These are phyloP conservation scores for Colletotrichum sojae DNA, from an alignment of 2,329 filamentous ascomycete species.

Conservation along the genomic window DNA sequence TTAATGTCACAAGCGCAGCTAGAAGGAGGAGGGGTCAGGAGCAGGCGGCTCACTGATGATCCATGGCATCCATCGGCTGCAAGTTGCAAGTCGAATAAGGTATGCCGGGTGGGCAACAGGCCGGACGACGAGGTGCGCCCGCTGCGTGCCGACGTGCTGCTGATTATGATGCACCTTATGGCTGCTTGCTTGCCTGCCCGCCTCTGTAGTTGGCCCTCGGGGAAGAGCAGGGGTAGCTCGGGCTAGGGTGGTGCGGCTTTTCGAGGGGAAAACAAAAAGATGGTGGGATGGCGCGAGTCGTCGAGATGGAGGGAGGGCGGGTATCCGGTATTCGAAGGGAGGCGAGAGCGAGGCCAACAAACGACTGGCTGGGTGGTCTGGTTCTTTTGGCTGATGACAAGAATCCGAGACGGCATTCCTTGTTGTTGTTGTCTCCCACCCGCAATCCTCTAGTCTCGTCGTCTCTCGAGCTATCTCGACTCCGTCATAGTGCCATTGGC, in stretches of 20 bases:
- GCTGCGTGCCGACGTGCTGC: conserved; percentile 25
- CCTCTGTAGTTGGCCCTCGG: background rate
- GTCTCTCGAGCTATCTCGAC: conserved; percentile 9
- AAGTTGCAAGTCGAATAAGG: conserved; percentile 15
- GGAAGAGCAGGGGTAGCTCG: conserved; percentile 23
- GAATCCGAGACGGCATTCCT: background rate
- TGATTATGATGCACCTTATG: background rate
- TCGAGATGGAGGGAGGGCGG: background rate
- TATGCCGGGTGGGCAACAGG: conserved; percentile 20
- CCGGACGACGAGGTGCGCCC: conserved; percentile 28
- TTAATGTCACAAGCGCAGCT: conserved; percentile 29
- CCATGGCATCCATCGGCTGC: background rate
- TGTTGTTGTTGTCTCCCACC: conserved; percentile 30
- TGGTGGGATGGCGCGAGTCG: conserved; percentile 2
- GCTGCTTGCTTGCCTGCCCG: background rate
- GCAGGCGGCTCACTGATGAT: conserved; percentile 1
- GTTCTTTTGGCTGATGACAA: background rate
- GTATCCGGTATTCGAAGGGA: background rate
- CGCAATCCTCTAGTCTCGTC: conserved; percentile 1
- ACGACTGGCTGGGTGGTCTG: background rate
- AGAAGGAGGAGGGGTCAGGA: background rate
- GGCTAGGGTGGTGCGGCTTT: conserved; percentile 15
- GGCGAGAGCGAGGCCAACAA: background rate
- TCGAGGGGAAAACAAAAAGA: background rate
- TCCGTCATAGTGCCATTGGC: background rate